Evolutionary conservation across 1,284 basidiomycete genomes (phyloP).

Genomic region (Austroboletus novae-zelandiae): DNA sequence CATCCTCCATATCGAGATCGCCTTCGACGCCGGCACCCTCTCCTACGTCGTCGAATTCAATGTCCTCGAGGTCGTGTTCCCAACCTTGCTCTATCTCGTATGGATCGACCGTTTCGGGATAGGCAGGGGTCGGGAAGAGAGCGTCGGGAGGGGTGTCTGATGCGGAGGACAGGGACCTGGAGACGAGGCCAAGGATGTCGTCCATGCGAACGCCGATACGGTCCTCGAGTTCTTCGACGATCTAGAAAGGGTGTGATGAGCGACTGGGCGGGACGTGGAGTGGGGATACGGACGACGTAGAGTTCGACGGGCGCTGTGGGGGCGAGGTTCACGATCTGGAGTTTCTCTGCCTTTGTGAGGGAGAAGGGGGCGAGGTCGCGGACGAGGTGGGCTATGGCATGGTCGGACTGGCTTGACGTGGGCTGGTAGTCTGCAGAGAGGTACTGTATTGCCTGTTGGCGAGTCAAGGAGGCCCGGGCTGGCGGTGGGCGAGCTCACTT

Average conservation of each 20-base stretch:
- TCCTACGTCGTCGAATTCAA: conserved; percentile 62
- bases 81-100: conserved; percentile 32
- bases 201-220: conserved; percentile 73
- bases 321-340: conserved; percentile 87
- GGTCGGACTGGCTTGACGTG: conserved; percentile 62
- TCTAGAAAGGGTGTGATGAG: conserved; percentile 44
- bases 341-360: conserved; percentile 87
- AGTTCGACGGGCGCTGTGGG: conserved; percentile 83
- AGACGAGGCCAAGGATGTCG: conserved; percentile 62
- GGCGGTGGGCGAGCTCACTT: conserved; percentile 51
- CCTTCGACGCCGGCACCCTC: conserved; percentile 69
- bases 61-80: conserved; percentile 39
- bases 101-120: conserved; percentile 12
- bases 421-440: conserved; percentile 74
- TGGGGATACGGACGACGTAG: conserved; percentile 70
- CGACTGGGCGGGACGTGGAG: background rate
- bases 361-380: conserved; percentile 65
- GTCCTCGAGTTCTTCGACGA: conserved; percentile 88
- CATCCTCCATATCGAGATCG: conserved; percentile 66
- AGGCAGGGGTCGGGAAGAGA: conserved; percentile 1
- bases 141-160: conserved; percentile 15
- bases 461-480: background rate
- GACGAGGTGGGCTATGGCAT: conserved; percentile 66
- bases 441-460: conserved; percentile 73
- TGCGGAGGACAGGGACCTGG: conserved; percentile 41